Evolutionary conservation across 495 filamentous ascomycete genomes (phyloP).

Genomic region (Thermochaetoides thermophila): DNA sequence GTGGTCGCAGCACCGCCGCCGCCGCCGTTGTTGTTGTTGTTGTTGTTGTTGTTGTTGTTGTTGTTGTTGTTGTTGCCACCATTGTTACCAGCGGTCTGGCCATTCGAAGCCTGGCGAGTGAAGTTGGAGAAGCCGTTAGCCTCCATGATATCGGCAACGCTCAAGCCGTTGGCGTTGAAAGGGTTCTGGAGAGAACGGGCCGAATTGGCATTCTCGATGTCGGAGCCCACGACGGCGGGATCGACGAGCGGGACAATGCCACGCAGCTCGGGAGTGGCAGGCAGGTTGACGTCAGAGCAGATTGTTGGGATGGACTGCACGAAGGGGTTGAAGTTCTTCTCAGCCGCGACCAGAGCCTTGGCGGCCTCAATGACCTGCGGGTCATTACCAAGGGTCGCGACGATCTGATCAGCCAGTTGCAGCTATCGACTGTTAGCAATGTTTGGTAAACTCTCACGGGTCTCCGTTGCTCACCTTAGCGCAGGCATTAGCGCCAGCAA

Average conservation of each 20-base stretch:
- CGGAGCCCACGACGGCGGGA: slow-evolving; percentile 37
- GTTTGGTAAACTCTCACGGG: background rate
- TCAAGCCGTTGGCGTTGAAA: slow-evolving; percentile 36
- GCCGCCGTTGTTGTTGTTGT: slow-evolving; percentile 2
- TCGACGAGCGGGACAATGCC: slow-evolving; percentile 48
- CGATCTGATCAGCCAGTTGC: slow-evolving; percentile 40
- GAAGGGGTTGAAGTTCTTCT: slow-evolving; percentile 56
- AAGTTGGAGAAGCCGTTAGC: slow-evolving; percentile 43
- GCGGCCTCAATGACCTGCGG: slow-evolving; percentile 39
- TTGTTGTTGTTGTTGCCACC: slow-evolving; percentile 4
- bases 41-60: slow-evolving; percentile 4
- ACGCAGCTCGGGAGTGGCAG: slow-evolving; percentile 38
- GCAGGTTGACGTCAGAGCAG: slow-evolving; percentile 41
- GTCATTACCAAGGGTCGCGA: slow-evolving; percentile 37
- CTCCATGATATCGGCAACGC: slow-evolving; percentile 38
- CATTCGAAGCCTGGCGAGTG: slow-evolving; percentile 27
- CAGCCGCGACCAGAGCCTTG: slow-evolving; percentile 43
- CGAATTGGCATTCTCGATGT: slow-evolving; percentile 39
- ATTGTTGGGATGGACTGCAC: slow-evolving; percentile 37
- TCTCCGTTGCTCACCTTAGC: slow-evolving; percentile 26
- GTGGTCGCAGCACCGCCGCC: background rate
- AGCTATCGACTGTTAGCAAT: slow-evolving; percentile 25
- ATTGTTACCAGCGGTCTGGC: slow-evolving; percentile 9
- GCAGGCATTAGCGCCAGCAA: slow-evolving; percentile 43
- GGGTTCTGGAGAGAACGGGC: slow-evolving; percentile 31